Evolutionary conservation across 306 rosid genomes (phyloP).

Genomic region (Trifolium dubium): DNA sequence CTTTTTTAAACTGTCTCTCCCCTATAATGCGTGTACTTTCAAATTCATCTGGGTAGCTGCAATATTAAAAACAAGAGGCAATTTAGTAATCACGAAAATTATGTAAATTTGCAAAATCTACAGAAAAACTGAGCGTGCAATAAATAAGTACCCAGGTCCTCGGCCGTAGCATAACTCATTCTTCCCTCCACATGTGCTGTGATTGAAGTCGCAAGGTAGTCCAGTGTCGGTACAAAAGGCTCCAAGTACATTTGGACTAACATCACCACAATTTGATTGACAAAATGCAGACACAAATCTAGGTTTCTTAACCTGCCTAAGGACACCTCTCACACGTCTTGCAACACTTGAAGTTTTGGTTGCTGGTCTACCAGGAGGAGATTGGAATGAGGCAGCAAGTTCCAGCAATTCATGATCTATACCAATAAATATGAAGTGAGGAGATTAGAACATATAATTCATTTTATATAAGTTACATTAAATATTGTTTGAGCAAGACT

Average conservation of each 20-base stretch:
- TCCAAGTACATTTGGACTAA: constrained; percentile 94
- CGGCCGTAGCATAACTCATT: constrained; percentile 93
- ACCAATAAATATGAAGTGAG: constrained; percentile 35
- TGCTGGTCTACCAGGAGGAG: constrained; percentile 76
- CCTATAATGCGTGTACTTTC: constrained; percentile 95
- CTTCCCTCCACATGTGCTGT: constrained; percentile 95
- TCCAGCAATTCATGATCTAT: constrained; percentile 85
- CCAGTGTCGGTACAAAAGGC: constrained; percentile 88
- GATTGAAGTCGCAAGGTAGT: constrained; percentile 94
- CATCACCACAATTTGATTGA: constrained; percentile 98
- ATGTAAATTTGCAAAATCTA: constrained; percentile 27
- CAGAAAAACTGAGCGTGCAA: constrained; percentile 33
- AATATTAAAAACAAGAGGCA: constrained; percentile 38
- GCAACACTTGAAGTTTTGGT: constrained; percentile 68
- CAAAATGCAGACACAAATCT: constrained; percentile 94
- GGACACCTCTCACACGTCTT: constrained; percentile 82
- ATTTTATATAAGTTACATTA: not conserved
- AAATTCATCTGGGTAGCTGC: constrained; percentile 95
- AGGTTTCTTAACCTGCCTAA: constrained; percentile 70
- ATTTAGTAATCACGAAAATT: constrained; percentile 37
- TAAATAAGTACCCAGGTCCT: constrained; percentile 87
- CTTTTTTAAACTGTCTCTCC: constrained; percentile 84
- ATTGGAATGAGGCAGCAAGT: constrained; percentile 85
- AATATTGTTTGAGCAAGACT: not conserved
- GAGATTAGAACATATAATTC: constrained; percentile 24